Conservation (phyloP, 345 rosid genomes). For the Hibiscus trionum region DNA sequence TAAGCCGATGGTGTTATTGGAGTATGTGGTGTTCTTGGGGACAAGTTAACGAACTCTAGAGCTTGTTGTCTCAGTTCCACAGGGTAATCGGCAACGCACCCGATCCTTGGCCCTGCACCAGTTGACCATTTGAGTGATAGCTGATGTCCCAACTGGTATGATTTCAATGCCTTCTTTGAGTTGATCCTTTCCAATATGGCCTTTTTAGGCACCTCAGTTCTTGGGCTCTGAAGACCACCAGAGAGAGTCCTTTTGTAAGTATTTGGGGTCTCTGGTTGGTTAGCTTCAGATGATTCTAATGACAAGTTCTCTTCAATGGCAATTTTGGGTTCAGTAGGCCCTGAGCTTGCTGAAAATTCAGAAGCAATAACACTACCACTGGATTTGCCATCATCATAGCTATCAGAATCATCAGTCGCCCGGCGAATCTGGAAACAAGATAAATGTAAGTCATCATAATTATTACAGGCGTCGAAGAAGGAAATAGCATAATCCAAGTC, state of each 20-base stretch:
- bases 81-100: constrained; percentile 90
- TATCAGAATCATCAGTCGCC: constrained; percentile 59
- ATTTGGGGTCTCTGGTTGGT: constrained; percentile 17
- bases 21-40: constrained; percentile 31
- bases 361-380: background rate
- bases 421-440: constrained; percentile 43
- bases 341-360: constrained; percentile 13
- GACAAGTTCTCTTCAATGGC: constrained; percentile 20
- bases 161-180: constrained; percentile 62
- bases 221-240: constrained; percentile 71
- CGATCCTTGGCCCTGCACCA: constrained; percentile 76
- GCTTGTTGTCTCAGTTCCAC: constrained; percentile 69
- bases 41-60: constrained; percentile 63
- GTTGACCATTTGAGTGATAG: constrained; percentile 79
- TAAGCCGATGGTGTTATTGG: constrained; percentile 20
- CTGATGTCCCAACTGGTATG: constrained; percentile 72
- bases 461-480: background rate
- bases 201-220: constrained; percentile 51
- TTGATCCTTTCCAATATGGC: constrained; percentile 59
- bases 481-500: background rate
- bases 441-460: background rate
- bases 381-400: constrained; percentile 35
- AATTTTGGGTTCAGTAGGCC: constrained; percentile 16
- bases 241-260: constrained; percentile 66
- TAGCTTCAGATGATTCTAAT: constrained; percentile 19